Conservation (phyloP, 345 rosid genomes). For the Camelina laxa region DNA sequence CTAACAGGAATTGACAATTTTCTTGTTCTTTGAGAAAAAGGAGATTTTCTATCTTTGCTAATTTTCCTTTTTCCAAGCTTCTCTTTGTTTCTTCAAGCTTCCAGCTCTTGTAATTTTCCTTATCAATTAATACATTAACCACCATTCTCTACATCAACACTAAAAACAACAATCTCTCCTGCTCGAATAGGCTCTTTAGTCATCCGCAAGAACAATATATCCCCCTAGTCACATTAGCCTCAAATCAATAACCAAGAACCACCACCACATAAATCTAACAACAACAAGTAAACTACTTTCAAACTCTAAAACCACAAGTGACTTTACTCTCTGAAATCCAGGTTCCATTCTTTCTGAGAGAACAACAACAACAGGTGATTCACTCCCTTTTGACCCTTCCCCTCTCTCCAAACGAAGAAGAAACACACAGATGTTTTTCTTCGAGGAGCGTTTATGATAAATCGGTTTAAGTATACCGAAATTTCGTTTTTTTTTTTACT, state of each 20-base stretch:
- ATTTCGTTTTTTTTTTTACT: too few species aligned
- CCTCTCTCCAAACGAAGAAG: too few species aligned
- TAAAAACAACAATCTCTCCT: constrained; percentile 97
- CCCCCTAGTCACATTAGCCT: constrained; percentile 65
- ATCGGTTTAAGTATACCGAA: too few species aligned
- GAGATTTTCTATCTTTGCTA: too few species aligned
- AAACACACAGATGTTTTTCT: not conserved
- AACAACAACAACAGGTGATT: constrained; percentile 96
- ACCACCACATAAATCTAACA: not conserved
- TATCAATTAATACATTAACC: too few species aligned
- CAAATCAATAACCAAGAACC: constrained; percentile 16
- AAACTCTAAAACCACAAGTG: not conserved
- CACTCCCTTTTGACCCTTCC: too few species aligned
- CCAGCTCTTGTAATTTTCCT: too few species aligned
- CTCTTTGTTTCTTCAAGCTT: too few species aligned
- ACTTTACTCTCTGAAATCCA: constrained; percentile 89
- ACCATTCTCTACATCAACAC: constrained; percentile 86
- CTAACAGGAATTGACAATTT: too few species aligned
- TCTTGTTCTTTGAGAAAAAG: too few species aligned
- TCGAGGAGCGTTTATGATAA: constrained; percentile 16
- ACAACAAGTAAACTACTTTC: constrained; percentile 1
- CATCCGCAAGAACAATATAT: constrained; percentile 92
- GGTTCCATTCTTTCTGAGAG: constrained; percentile 99
- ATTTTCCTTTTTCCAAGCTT: too few species aligned
- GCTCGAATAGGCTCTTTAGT: constrained; percentile 91